Percentiles rank a stretch among this genome's conserved stretches.
phyloP scores from a whole-genome alignment of 1,284 basidiomycete genomes.

The Microbotryum lychnidis-dioicae region DNA sequence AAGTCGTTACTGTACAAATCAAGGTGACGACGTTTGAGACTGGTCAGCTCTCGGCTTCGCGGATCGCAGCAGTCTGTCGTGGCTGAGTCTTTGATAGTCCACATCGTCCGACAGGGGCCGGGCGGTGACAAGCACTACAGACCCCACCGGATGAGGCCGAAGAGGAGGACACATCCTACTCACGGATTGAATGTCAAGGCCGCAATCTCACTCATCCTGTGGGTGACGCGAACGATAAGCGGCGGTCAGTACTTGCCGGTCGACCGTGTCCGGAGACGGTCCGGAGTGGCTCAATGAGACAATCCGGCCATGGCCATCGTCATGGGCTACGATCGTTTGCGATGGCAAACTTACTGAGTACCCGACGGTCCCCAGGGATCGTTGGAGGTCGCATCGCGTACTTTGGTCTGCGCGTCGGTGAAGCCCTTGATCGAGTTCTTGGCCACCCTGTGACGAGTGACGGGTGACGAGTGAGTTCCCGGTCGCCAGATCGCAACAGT shows the following conservation, averaged over 20 bases:
- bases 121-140: no score
- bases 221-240: not conserved
- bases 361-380: conserved; percentile 98
- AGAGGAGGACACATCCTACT: conserved; percentile 38
- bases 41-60: no score
- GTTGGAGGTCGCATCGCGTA: conserved; percentile 96
- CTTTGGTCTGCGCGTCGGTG: conserved; percentile 31
- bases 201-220: conserved; percentile 91
- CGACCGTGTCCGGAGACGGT: no score
- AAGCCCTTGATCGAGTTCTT: conserved; percentile 33
- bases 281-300: not conserved
- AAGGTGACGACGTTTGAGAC: not conserved
- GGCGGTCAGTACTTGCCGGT: not conserved
- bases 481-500: not conserved
- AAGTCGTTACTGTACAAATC: conserved; percentile 68
- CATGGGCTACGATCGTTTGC: not conserved
- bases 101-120: no score
- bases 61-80: no score
- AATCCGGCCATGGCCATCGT: no score
- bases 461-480: not conserved
- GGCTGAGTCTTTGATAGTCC: no score
- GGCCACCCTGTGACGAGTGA: conserved; percentile 13
- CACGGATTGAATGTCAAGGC: conserved; percentile 97
- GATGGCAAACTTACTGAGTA: conserved; percentile 51
- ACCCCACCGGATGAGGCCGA: no score